A percentile compares a stretch with the other conserved stretches of the same genome.
Conservation (phyloP, 495 filamentous ascomycete genomes). For the Hypoxylon rickii region DNA sequence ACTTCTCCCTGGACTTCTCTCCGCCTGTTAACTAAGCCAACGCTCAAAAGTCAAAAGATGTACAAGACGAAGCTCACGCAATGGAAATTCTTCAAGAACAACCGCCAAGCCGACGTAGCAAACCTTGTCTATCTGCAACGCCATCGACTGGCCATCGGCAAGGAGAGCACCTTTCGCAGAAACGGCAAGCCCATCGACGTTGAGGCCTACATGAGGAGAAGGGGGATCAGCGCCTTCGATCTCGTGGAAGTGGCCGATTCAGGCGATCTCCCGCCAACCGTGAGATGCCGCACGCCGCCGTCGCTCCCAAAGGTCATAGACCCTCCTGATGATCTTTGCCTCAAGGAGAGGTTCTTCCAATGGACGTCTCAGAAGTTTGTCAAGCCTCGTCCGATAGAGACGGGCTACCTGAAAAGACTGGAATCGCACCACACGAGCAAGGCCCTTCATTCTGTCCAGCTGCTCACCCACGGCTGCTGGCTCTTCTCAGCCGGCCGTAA, state of each 20-base stretch:
- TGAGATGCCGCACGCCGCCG: slow-evolving; percentile 45
- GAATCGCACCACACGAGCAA: slow-evolving; percentile 35
- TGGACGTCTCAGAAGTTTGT: slow-evolving; percentile 36
- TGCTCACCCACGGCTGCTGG: slow-evolving; percentile 38
- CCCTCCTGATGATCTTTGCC: slow-evolving; percentile 32
- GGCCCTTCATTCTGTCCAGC: slow-evolving; percentile 33
- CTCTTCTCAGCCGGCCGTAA: slow-evolving; percentile 37
- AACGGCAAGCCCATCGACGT: slow-evolving; percentile 43
- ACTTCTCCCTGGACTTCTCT: slow-evolving; percentile 7
- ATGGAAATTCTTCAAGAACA: slow-evolving; percentile 49
- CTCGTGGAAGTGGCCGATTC: slow-evolving; percentile 41
- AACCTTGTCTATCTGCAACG: slow-evolving; percentile 42
- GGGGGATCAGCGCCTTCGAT: slow-evolving; percentile 42
- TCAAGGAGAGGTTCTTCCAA: slow-evolving; percentile 37
- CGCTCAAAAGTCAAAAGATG: slow-evolving; percentile 42
- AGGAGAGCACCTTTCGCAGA: slow-evolving; percentile 42
- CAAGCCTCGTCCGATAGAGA: slow-evolving; percentile 34
- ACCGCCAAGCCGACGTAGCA: slow-evolving; percentile 42
- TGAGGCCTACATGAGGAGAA: slow-evolving; percentile 41
- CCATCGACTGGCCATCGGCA: slow-evolving; percentile 43
- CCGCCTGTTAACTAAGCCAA: slow-evolving; percentile 24
- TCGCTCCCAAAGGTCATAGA: slow-evolving; percentile 24
- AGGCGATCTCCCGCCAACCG: slow-evolving; percentile 39
- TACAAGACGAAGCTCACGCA: slow-evolving; percentile 48
- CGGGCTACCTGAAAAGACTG: slow-evolving; percentile 28